Base-by-base conservation (phyloP, 2,329 filamentous ascomycete genomes). In the Aureobasidium sp. region DNA sequence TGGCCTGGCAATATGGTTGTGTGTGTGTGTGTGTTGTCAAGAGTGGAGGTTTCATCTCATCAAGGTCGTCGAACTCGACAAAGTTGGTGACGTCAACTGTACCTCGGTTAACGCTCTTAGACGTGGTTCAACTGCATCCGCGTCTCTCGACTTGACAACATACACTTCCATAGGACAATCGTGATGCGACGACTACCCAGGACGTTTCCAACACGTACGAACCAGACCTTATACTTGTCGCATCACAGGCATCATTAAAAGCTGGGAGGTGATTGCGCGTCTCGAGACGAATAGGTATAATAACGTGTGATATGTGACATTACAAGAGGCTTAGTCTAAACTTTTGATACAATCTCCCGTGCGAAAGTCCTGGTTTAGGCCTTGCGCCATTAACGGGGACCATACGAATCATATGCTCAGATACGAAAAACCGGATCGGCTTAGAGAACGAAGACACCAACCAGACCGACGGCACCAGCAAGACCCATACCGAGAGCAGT, bases 391-490 rank as follows among this genome's bases (percentile, higher is more conserved):
- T 40, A 50, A 47, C 31, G 43, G 45, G 33, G 25, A 35, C 23
- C 40, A 40, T 47, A 13, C 5, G 27, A 57, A 47, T 37, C 40
- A 45, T n/a, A 37, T 46, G 27, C 38, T 47, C 42, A 46, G 29
- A 13, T 46, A 35, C 27, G 23, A 25, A 8, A 29, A 49, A 33
- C 25, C 19, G 21, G 10, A 11, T 47, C 21, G 31, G 40, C 65
- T 69, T 74, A 78, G 62, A 78, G 64, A 50, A 71, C 74, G 60
- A 78, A 67, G 65, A 78, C 69, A 65, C 73, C 75, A 35, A 77
- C 60, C 49, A 78, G 65, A n/a, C 73, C 74, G 27, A 74, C 50
- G 5, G 69, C 71, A 58, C 74, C 76, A 60, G 71, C 74, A 29
- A 77, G 54, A 50, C 74, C 73, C 23, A 70, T 71, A 58, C 74